Conservation (phyloP, 1,284 basidiomycete species). For the Boletus mariae region DNA sequence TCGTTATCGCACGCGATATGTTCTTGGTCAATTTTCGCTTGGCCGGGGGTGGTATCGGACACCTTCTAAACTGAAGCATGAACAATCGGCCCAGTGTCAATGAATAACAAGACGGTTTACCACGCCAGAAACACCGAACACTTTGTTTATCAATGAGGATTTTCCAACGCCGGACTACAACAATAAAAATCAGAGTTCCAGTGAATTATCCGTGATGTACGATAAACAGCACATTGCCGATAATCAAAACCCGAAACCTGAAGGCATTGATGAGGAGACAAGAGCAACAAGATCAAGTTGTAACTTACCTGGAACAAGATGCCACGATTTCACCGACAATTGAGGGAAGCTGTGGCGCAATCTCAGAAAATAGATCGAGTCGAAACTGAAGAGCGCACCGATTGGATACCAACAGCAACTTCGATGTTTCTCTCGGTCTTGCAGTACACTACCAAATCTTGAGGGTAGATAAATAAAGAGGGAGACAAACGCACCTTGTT, state of each 20-base stretch:
- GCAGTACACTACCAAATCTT: conserved; percentile 2
- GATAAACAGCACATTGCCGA: conserved; percentile 2
- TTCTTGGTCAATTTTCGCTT: background rate
- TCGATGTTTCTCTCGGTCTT: conserved; percentile 1
- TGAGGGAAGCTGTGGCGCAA: background rate
- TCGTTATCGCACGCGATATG: background rate
- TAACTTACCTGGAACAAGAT: background rate
- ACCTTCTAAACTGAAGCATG: background rate
- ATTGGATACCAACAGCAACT: background rate
- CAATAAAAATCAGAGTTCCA: background rate
- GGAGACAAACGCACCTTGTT: background rate
- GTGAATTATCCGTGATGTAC: background rate
- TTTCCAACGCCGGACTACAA: conserved; percentile 4
- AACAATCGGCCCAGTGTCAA: background rate
- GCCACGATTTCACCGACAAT: background rate
- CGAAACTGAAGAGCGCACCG: background rate
- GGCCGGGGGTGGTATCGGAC: background rate
- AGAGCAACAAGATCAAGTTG: background rate
- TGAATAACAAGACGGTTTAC: background rate
- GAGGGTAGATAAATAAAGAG: background rate
- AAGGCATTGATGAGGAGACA: background rate
- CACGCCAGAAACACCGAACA: conserved; percentile 8
- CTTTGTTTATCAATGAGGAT: conserved; percentile 1
- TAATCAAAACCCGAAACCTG: conserved; percentile 9
- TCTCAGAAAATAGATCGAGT: background rate